Percentiles rank a stretch among this genome's conserved stretches.
Conservation (phyloP, 2,329 filamentous ascomycete genomes). For the Aschersonia sp. region DNA sequence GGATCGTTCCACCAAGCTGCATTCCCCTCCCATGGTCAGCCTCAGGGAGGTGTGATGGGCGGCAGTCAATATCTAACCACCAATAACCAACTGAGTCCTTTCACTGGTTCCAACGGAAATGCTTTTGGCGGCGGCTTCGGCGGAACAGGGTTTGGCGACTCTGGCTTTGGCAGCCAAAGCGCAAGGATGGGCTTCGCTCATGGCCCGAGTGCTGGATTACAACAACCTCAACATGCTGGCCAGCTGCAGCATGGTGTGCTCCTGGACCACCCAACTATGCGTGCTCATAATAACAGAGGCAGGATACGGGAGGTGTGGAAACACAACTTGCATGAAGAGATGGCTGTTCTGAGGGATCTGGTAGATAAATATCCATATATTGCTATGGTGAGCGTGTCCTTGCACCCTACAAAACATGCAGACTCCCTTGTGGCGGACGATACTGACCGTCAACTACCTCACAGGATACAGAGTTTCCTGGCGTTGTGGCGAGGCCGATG, state of each 20-base stretch:
- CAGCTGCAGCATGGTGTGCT: constrained; percentile 25
- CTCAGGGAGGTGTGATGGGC: constrained; percentile 38
- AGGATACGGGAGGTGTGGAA: constrained; percentile 96
- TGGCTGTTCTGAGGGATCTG: constrained; percentile 67
- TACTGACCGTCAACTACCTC: constrained; percentile 1
- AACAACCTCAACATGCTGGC: constrained; percentile 41
- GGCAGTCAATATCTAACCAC: constrained; percentile 60
- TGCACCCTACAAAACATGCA: neutral
- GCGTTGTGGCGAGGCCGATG: constrained; percentile 89
- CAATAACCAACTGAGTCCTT: constrained; percentile 54
- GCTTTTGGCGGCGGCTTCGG: constrained; percentile 43
- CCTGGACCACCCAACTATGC: constrained; percentile 26
- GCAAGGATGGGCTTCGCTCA: constrained; percentile 80
- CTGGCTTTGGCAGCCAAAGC: constrained; percentile 73
- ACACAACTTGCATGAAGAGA: constrained; percentile 81
- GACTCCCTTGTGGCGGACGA: too few relatives aligned
- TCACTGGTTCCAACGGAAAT: constrained; percentile 39
- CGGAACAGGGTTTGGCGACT: constrained; percentile 45
- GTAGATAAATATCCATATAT: constrained; percentile 91
- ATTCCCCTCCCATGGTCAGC: constrained; percentile 37
- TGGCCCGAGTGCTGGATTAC: constrained; percentile 38
- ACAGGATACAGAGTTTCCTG: constrained; percentile 97
- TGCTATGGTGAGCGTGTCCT: constrained; percentile 63
- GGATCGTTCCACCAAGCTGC: constrained; percentile 29
- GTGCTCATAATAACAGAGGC: constrained; percentile 50